Evolutionary conservation across 257 asterid genomes (phyloP).

Genomic region (Thymus mandschuricus): DNA sequence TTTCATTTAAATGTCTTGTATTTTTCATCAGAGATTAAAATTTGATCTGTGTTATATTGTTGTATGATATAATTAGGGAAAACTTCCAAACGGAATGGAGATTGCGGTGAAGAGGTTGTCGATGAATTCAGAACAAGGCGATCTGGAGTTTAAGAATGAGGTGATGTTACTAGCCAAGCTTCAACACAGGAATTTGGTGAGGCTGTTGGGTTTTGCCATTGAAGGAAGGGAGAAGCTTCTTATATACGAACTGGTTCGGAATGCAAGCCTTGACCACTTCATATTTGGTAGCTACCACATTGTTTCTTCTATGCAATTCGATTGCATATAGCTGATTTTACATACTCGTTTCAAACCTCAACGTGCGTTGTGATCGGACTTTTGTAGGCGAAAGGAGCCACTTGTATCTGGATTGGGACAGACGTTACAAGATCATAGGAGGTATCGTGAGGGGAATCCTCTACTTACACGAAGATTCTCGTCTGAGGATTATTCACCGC

Average conservation of each 20-base stretch:
- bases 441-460: slow-evolving; percentile 49
- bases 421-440: slow-evolving; percentile 46
- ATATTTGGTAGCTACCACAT: slow-evolving; percentile 49
- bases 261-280: slow-evolving; percentile 40
- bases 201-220: slow-evolving; percentile 38
- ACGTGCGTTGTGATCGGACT: not conserved
- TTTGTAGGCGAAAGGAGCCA: slow-evolving; percentile 13
- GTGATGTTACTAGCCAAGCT: slow-evolving; percentile 36
- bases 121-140: slow-evolving; percentile 37
- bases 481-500: slow-evolving; percentile 49
- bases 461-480: slow-evolving; percentile 57
- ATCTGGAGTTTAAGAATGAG: slow-evolving; percentile 44
- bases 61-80: slow-evolving; percentile 30
- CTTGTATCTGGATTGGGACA: slow-evolving; percentile 42
- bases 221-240: slow-evolving; percentile 38
- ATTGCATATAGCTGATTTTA: too few species aligned
- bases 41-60: too few species aligned
- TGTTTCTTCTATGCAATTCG: too few species aligned
- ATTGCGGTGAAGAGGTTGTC: slow-evolving; percentile 48
- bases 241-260: slow-evolving; percentile 36
- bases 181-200: slow-evolving; percentile 40
- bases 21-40: not conserved
- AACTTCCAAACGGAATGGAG: slow-evolving; percentile 34
- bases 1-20: too few species aligned
- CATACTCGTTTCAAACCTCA: not conserved